phyloP scores from a whole-genome alignment of 2,329 filamentous ascomycete species.

The Thermochaetoides dissita region DNA sequence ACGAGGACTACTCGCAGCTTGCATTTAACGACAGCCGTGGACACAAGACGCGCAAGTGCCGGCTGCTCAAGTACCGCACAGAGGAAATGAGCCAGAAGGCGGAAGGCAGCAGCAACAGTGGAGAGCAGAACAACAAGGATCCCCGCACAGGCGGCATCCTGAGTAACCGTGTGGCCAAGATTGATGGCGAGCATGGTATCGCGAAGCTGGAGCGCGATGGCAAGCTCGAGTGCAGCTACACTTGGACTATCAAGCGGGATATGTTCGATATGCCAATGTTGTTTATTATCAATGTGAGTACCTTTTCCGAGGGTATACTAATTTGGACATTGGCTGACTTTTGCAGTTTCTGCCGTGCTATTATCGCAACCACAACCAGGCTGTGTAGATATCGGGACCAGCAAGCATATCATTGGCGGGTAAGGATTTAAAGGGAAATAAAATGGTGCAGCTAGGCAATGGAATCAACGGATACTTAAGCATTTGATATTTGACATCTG shows the following conservation, averaged over 20 bases:
- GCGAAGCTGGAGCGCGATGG: constrained; percentile 72
- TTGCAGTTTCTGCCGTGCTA: constrained; percentile 45
- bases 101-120: constrained; percentile 12
- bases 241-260: constrained; percentile 93
- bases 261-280: constrained; percentile 98
- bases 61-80: constrained; percentile 78
- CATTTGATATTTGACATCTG: too few species aligned
- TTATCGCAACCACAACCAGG: constrained; percentile 42
- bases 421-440: constrained; percentile 17
- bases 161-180: constrained; percentile 46
- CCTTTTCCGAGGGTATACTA: neutral
- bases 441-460: neutral
- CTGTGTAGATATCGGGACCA: too few species aligned
- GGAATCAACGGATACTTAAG: too few species aligned
- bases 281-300: constrained; percentile 92
- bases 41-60: constrained; percentile 69
- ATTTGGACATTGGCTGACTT: neutral
- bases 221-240: constrained; percentile 88
- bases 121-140: constrained; percentile 31
- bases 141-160: constrained; percentile 32
- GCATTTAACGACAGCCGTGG: constrained; percentile 86
- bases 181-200: constrained; percentile 65
- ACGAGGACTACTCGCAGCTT: constrained; percentile 85
- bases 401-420: constrained; percentile 25
- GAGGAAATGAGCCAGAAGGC: constrained; percentile 39